Conservation (phyloP, 1,284 basidiomycete species). For the Ustilago cynodontis region DNA sequence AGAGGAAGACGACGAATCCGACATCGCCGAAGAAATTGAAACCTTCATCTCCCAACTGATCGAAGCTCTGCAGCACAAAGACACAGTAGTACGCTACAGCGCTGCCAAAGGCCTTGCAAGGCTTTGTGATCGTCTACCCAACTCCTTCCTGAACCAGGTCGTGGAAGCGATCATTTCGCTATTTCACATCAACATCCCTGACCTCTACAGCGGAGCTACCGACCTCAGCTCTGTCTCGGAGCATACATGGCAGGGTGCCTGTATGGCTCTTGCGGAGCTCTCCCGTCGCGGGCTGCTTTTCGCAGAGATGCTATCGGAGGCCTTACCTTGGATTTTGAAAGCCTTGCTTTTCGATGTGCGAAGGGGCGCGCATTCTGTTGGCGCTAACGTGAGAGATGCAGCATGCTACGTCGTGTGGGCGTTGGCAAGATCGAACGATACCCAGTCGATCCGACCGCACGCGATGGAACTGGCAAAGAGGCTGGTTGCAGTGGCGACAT, state of each 20-base stretch:
- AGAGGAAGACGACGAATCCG: slow-evolving; percentile 73
- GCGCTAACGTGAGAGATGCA: slow-evolving; percentile 92
- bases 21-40: slow-evolving; percentile 86
- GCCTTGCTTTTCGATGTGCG: slow-evolving; percentile 92
- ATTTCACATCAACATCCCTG: slow-evolving; percentile 76
- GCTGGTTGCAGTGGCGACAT: slow-evolving; percentile 83
- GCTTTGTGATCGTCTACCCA: slow-evolving; percentile 83
- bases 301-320: slow-evolving; percentile 40
- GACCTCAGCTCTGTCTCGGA: slow-evolving; percentile 77
- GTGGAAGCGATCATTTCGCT: slow-evolving; percentile 82
- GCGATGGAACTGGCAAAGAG: slow-evolving; percentile 75
- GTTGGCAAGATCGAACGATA: slow-evolving; percentile 77
- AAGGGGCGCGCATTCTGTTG: slow-evolving; percentile 90
- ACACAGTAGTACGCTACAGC: slow-evolving; percentile 94
- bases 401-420: slow-evolving; percentile 96
- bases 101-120: slow-evolving; percentile 92
- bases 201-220: slow-evolving; percentile 75
- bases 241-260: slow-evolving; percentile 93
- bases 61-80: slow-evolving; percentile 86
- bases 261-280: slow-evolving; percentile 91
- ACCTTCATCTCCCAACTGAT: slow-evolving; percentile 81
- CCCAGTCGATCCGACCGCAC: slow-evolving; percentile 76
- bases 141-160: slow-evolving; percentile 82
- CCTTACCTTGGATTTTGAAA: slow-evolving; percentile 53
- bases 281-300: slow-evolving; percentile 79